phyloP scores from a whole-genome alignment of 2,329 filamentous ascomycete species.

The Microsporum audouinii region DNA sequence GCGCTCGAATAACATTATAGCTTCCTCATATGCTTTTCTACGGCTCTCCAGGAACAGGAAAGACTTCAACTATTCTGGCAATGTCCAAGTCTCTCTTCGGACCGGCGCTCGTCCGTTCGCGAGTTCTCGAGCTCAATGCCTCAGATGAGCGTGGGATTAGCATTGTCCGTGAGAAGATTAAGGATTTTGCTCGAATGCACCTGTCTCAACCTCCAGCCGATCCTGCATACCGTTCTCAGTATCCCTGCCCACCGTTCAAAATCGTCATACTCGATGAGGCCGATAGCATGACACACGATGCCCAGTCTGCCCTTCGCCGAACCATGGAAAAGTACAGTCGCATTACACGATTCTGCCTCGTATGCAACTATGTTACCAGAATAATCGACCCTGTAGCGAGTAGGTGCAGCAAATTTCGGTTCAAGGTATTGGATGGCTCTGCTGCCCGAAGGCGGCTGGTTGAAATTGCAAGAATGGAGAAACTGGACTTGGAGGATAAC shows the following conservation, averaged over 20 bases:
- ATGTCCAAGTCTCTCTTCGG: conserved; percentile 96
- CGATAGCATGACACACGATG: conserved; percentile 98
- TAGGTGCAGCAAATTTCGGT: conserved; percentile 91
- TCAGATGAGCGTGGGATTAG: conserved; percentile 96
- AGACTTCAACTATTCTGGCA: conserved; percentile 94
- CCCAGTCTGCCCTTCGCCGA: conserved; percentile 77
- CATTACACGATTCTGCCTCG: conserved; percentile 92
- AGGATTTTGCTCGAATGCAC: conserved; percentile 93
- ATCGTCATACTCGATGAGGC: conserved; percentile 98
- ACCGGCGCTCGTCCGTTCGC: conserved; percentile 79
- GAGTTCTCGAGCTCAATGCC: conserved; percentile 97
- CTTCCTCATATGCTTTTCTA: conserved; percentile 99
- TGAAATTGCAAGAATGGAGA: conserved; percentile 71
- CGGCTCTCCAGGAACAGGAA: conserved; percentile 90
- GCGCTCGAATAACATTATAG: conserved; percentile 31
- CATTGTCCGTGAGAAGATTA: conserved; percentile 95
- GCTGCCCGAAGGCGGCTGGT: conserved; percentile 70
- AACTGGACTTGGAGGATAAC: conserved; percentile 62
- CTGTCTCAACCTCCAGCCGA: conserved; percentile 66
- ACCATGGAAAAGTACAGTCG: conserved; percentile 98
- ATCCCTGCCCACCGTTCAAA: conserved; percentile 95
- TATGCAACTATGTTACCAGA: conserved; percentile 96
- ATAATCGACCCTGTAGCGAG: conserved; percentile 95
- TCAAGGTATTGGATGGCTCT: conserved; percentile 84
- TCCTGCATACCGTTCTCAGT: conserved; percentile 53